phyloP scores from a whole-genome alignment of 495 filamentous ascomycete genomes.

The Glonium stellatum region DNA sequence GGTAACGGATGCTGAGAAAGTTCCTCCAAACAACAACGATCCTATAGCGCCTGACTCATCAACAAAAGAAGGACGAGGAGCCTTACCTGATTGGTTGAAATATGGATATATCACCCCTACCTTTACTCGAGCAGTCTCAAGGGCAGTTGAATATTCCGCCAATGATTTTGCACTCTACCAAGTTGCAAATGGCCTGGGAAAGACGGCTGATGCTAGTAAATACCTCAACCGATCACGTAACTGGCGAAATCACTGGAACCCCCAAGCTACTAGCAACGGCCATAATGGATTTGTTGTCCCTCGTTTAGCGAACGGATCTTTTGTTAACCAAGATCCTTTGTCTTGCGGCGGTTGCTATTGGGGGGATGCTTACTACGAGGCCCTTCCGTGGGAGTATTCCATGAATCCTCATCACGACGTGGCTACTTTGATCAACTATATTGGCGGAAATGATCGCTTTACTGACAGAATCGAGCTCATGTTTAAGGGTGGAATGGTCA shows the following conservation, averaged over 20 bases:
- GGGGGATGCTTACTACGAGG: conserved; percentile 58
- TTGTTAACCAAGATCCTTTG: conserved; percentile 52
- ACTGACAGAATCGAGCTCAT: conserved; percentile 56
- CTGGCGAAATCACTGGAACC: conserved; percentile 70
- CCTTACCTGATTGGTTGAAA: conserved; percentile 60
- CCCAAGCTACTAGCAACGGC: conserved; percentile 44
- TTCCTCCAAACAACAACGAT: conserved; percentile 55
- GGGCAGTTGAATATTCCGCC: conserved; percentile 57
- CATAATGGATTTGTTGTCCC: conserved; percentile 64
- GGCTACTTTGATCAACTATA: conserved; percentile 47
- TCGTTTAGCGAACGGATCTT: conserved; percentile 46
- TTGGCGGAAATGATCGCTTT: conserved; percentile 54
- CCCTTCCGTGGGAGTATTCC: conserved; percentile 60
- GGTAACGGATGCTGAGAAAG: conserved; percentile 61
- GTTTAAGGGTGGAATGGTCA: conserved; percentile 50
- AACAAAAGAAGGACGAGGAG: conserved; percentile 64
- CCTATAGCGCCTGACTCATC: conserved; percentile 52
- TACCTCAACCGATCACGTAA: conserved; percentile 60
- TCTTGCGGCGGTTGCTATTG: conserved; percentile 65
- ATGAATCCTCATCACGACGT: conserved; percentile 66
- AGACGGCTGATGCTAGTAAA: conserved; percentile 46
- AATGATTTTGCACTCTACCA: conserved; percentile 64
- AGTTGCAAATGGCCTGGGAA: conserved; percentile 52
- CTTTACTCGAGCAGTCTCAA: conserved; percentile 54
- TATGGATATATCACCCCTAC: conserved; percentile 59